phyloP scores from a whole-genome alignment of 805 yeast genomes.

The Gaillardinia entomophila region DNA sequence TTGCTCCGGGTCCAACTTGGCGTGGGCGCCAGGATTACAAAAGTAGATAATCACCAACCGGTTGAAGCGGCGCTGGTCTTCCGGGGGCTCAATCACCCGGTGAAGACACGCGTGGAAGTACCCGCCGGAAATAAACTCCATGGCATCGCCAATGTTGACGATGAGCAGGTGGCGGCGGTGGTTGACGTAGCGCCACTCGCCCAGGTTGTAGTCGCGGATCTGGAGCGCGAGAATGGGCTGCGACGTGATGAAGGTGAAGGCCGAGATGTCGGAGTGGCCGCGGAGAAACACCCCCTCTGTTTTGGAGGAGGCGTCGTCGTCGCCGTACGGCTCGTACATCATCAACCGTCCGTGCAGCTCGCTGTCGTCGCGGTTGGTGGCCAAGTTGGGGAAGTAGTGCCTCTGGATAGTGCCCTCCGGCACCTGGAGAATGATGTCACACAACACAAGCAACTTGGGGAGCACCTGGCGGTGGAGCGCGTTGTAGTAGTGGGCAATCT shows the following conservation, averaged over 20 bases:
- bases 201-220: constrained; percentile 30
- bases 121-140: constrained; percentile 40
- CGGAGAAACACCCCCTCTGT: constrained; percentile 39
- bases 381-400: constrained; percentile 2
- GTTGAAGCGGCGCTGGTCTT: constrained; percentile 28
- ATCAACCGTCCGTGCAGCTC: constrained; percentile 21
- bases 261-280: constrained; percentile 44
- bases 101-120: constrained; percentile 43
- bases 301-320: constrained; percentile 18
- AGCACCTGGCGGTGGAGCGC: constrained; percentile 2
- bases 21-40: constrained; percentile 29
- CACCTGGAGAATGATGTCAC: too few species aligned
- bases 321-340: constrained; percentile 19
- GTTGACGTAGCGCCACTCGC: constrained; percentile 34
- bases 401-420: constrained; percentile 7
- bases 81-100: constrained; percentile 43
- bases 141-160: constrained; percentile 37
- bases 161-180: constrained; percentile 34
- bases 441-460: constrained; percentile 4
- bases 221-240: constrained; percentile 38
- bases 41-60: constrained; percentile 40
- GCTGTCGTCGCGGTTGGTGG: constrained; percentile 11
- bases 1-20: constrained; percentile 38
- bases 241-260: constrained; percentile 34
- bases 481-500: constrained; percentile 4